These are phyloP conservation scores for Alternaria consortialis DNA, from an alignment of 2,329 filamentous ascomycete species.

Conservation along the genomic window DNA sequence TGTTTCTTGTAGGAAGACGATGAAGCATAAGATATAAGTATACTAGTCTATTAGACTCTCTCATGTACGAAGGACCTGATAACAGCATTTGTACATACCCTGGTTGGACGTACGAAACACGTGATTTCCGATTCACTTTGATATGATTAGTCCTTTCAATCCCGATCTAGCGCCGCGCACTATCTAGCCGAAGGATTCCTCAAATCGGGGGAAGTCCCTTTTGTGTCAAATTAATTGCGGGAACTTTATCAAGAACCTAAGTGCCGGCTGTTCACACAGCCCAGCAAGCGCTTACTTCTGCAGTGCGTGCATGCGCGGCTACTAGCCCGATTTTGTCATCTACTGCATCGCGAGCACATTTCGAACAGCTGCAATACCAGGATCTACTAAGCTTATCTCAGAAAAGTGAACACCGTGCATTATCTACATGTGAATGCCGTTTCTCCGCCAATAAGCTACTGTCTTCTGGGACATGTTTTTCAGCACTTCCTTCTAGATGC, in stretches of 20 bases:
- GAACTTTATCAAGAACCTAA: background rate
- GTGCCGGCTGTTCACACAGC: background rate
- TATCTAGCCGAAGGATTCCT: background rate
- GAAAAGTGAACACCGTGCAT: background rate
- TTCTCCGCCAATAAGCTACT: background rate
- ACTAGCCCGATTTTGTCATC: background rate
- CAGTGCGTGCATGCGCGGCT: background rate
- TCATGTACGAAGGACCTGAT: background rate
- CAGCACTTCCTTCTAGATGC: no score
- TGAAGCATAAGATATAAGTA: fast-evolving
- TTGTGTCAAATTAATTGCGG: background rate
- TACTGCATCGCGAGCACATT: background rate
- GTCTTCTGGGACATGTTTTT: no score
- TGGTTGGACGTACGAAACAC: background rate
- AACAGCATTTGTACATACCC: background rate
- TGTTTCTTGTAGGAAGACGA: background rate
- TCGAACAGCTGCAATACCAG: background rate
- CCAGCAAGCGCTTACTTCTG: background rate
- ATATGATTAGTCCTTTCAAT: background rate
- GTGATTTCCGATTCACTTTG: background rate
- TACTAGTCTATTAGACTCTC: background rate
- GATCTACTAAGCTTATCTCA: fast-evolving
- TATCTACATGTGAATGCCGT: background rate
- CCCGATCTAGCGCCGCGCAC: background rate
- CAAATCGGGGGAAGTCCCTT: background rate